These are phyloP conservation scores for Mucor circinelloides DNA, from an alignment of 371 early-diverging fungal species.

Conservation along the genomic window DNA sequence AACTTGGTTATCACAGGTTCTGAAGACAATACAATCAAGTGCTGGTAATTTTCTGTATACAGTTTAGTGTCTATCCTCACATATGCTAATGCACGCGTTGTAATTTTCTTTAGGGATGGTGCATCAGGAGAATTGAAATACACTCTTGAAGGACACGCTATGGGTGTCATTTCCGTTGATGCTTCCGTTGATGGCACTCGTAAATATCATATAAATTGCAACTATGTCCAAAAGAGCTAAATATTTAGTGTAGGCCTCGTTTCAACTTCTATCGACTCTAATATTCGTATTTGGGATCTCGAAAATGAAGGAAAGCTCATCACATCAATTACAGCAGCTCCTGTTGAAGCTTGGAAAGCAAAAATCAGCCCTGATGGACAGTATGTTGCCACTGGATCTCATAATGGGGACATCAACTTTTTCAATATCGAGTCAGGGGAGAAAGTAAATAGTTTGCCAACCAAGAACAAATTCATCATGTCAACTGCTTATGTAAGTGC, in stretches of 20 bases:
- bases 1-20: constrained; percentile 77
- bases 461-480: constrained; percentile 77
- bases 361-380: constrained; percentile 76
- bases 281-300: constrained; percentile 80
- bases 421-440: constrained; percentile 71
- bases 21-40: constrained; percentile 74
- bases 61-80: background rate
- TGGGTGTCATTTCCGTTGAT: constrained; percentile 81
- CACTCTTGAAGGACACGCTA: constrained; percentile 72
- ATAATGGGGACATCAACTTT: constrained; percentile 71
- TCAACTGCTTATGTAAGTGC: constrained; percentile 72
- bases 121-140: constrained; percentile 57
- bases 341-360: constrained; percentile 79
- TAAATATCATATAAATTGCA: constrained; percentile 21
- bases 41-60: constrained; percentile 59
- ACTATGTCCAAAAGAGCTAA: background rate
- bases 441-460: constrained; percentile 62
- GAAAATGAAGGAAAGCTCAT: constrained; percentile 44
- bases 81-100: constrained; percentile 7
- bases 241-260: constrained; percentile 51
- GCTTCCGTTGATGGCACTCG: constrained; percentile 64
- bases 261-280: constrained; percentile 81
- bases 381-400: constrained; percentile 73
- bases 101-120: constrained; percentile 59
- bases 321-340: constrained; percentile 66